These are phyloP conservation scores for Cavenderia fasciculata DNA, from an alignment of 78 protist genomes.

Conservation along the genomic window DNA sequence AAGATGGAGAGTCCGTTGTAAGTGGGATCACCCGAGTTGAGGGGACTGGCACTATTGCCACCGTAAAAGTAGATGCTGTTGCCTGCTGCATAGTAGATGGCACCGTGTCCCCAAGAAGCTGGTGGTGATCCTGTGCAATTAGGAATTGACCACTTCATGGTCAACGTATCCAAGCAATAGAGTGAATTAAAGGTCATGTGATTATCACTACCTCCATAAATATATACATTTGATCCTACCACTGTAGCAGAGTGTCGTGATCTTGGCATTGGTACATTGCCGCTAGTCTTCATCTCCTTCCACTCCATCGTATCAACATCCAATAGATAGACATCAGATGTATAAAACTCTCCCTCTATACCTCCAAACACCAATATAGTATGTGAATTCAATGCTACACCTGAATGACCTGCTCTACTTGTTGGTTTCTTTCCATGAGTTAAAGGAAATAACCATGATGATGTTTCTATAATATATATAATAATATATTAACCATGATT, in stretches of 20 bases:
- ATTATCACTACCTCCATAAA: slow-evolving; percentile 43
- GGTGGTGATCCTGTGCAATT: slow-evolving; percentile 56
- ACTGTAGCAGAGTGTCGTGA: slow-evolving; percentile 34
- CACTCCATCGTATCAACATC: slow-evolving; percentile 4
- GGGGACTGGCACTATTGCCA: too few relatives aligned
- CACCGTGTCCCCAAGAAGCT: slow-evolving; percentile 46
- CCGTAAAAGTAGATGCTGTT: slow-evolving; percentile 39
- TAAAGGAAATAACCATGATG: slow-evolving; percentile 34
- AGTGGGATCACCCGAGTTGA: neutral
- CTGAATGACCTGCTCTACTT: slow-evolving; percentile 55
- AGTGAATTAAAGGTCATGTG: slow-evolving; percentile 21
- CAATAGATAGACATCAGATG: slow-evolving; percentile 4
- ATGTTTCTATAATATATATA: neutral
- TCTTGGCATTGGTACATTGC: slow-evolving; percentile 23
- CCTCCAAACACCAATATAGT: slow-evolving; percentile 48
- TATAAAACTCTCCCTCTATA: neutral
- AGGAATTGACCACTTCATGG: slow-evolving; percentile 63
- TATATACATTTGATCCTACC: slow-evolving; percentile 18
- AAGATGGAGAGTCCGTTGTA: neutral
- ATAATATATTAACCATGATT: too few relatives aligned
- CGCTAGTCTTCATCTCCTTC: slow-evolving; percentile 17
- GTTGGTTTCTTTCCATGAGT: slow-evolving; percentile 20
- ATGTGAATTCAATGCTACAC: slow-evolving; percentile 11
- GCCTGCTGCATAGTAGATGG: neutral
- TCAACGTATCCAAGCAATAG: slow-evolving; percentile 7